Base-by-base conservation (phyloP, 108 stramenopile genomes). In the Mediolabrus comicus region DNA sequence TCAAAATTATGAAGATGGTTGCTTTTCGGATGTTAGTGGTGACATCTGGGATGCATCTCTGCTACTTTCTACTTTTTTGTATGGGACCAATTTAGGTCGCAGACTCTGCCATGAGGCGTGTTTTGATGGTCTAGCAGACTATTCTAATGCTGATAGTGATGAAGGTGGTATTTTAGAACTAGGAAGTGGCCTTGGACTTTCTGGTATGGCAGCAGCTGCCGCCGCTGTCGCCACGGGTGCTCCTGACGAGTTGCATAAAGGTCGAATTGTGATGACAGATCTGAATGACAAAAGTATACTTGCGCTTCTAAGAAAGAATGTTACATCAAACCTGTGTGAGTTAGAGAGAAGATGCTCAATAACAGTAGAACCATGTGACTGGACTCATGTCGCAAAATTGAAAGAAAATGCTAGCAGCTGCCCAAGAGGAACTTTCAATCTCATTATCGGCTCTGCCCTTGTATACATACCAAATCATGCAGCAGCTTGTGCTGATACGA, bases 181-280 rank as follows among this genome's bases (percentile, higher is more conserved):
- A 13, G 72, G 72, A 9, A 74, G 72, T 53, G 72, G 72, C 9
- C 59, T 74, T 17, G 72, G 72, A 22, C 53, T 74, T n/a, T 57
- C 46, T 7, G 64, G 64, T 33, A 38, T 65, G 19, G 72, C 72
- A 35, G 72, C 72, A 9, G 54, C 36, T 2, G 72, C 72, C 14
- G 64, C 72, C 22, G 64, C 59, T 1, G 39, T 62, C 16, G 27
- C 43, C 9, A 3, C 11, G 5, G 22, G 4, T 14, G 65, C 33
- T 24, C 28, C 11, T n/a, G 32, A 53, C 14, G 11, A 22, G 5
- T 12, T 11, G 35, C 25, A 12, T 19, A 39, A 1, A 27, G 64
- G 33, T 11, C 65, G 72, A 33, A 53, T 74, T 0, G 65, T 74
- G 3, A 7, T 74, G 32, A 74, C 64, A 1, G 72, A 74, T 59